Evolutionary conservation across 805 yeast species (phyloP).

Genomic region (Ogataea parapolymorpha): DNA sequence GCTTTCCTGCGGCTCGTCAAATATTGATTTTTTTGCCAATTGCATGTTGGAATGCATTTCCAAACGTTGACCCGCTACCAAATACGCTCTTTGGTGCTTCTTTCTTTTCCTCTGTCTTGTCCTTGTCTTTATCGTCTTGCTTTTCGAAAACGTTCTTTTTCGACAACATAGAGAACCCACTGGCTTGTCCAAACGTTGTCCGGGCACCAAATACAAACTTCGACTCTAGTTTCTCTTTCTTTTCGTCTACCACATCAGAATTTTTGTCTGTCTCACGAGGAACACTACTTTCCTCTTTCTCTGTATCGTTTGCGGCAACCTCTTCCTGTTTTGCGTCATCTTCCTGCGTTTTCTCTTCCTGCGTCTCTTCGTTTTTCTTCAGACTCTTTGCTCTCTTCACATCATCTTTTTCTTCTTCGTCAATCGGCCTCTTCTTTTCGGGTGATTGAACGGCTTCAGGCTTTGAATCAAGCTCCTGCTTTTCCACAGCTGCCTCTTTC

Average conservation of each 20-base stretch:
- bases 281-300: neutral
- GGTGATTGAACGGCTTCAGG: neutral
- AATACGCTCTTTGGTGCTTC: slow-evolving; percentile 28
- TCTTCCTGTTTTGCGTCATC: slow-evolving; percentile 1
- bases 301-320: slow-evolving; percentile 5
- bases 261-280: slow-evolving; percentile 1
- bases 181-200: slow-evolving; percentile 46
- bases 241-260: slow-evolving; percentile 1
- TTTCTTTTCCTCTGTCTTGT: slow-evolving; percentile 1
- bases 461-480: neutral
- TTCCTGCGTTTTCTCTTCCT: slow-evolving; percentile 3
- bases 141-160: slow-evolving; percentile 32
- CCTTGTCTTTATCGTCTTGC: slow-evolving; percentile 4
- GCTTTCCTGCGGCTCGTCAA: slow-evolving; percentile 36
- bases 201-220: slow-evolving; percentile 56
- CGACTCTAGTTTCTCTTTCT: slow-evolving; percentile 25
- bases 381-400: slow-evolving; percentile 1
- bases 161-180: slow-evolving; percentile 35
- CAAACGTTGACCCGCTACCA: slow-evolving; percentile 45
- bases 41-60: slow-evolving; percentile 55
- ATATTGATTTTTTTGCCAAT: slow-evolving; percentile 53
- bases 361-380: slow-evolving; percentile 1
- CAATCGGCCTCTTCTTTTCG: slow-evolving; percentile 2
- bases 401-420: slow-evolving; percentile 1
- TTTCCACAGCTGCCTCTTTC: slow-evolving; percentile 5